phyloP scores from a whole-genome alignment of 1,284 basidiomycete genomes.

The Naganishia sp. region DNA sequence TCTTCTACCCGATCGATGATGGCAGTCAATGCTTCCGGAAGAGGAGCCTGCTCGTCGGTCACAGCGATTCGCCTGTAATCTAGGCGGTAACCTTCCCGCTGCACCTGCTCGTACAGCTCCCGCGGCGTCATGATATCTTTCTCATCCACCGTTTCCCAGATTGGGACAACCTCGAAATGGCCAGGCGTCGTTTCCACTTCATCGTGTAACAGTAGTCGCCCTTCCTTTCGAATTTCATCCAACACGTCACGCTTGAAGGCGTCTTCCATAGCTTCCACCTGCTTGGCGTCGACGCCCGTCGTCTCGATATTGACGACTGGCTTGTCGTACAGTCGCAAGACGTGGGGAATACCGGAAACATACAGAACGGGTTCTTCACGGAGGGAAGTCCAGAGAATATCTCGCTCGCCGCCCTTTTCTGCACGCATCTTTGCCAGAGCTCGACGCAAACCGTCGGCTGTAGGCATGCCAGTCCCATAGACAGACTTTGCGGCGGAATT shows the following conservation, averaged over 20 bases:
- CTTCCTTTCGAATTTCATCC: slow-evolving; percentile 69
- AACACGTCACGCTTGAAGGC: slow-evolving; percentile 88
- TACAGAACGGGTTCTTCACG: slow-evolving; percentile 96
- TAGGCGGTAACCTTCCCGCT: slow-evolving; percentile 74
- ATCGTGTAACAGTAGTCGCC: slow-evolving; percentile 88
- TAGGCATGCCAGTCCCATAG: slow-evolving; percentile 71
- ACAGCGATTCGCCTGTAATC: slow-evolving; percentile 85
- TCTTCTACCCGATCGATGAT: slow-evolving; percentile 71
- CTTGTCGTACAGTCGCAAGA: slow-evolving; percentile 78
- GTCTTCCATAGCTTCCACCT: slow-evolving; percentile 91
- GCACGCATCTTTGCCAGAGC: slow-evolving; percentile 81
- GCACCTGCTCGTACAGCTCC: slow-evolving; percentile 56
- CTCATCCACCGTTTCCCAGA: slow-evolving; percentile 81
- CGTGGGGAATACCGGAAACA: slow-evolving; percentile 62
- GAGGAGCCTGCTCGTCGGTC: slow-evolving; percentile 88
- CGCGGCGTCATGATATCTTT: slow-evolving; percentile 90
- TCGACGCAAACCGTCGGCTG: slow-evolving; percentile 65
- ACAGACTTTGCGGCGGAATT: slow-evolving; percentile 55
- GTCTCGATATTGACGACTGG: slow-evolving; percentile 92
- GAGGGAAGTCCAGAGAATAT: slow-evolving; percentile 85
- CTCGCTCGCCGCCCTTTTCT: slow-evolving; percentile 68
- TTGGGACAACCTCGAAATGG: slow-evolving; percentile 78
- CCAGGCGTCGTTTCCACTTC: slow-evolving; percentile 93
- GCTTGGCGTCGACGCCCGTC: slow-evolving; percentile 87
- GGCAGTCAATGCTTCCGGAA: slow-evolving; percentile 78